Base-by-base conservation (phyloP, 257 asterid genomes). In the Plantago major region DNA sequence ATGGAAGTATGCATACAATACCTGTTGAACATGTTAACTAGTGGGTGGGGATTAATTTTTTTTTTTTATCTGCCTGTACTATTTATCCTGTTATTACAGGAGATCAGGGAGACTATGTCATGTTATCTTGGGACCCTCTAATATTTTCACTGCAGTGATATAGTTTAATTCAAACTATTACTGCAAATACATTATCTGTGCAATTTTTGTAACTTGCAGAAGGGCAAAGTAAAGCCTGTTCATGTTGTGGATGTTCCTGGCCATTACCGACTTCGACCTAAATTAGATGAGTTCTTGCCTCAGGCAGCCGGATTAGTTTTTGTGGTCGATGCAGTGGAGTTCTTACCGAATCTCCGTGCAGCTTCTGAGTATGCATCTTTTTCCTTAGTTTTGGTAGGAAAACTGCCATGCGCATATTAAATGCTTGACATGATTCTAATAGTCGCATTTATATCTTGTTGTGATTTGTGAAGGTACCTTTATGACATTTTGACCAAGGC, bases 161-260 rank as follows among this genome's bases (percentile, higher is more conserved):
- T 9, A 38, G 6, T 47, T 44, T 61, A 7, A 3, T 22, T 16
- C 10, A 11, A 38, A 18, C 17, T 10, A 11, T 64, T 28, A 33
- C 33, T 6, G 3, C 19, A 56, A 17, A 46, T 0, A 69, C 42
- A 1, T n/a, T 55, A 40, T 53, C 18, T 62, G 30, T 46, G 26
- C 11, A 10, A 57, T 30, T 67, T 68, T 69, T 51, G 18, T 18
- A 50, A 40, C 22, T 62, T 63, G 75, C 80, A 92, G 95, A 79
- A 76, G 75, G 86, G 88, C 14, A 84, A 84, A 76, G 53, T 74
- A 59, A 91, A 81, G 78, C 88, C 82, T 14, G 84, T 84, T 71
- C 90, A 79, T 47, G 26, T 84, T 55, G 86, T 92, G 77, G 97
- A 92, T 73, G 85, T 92, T 73, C 97, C 95, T 58, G 99, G 99